These are phyloP conservation scores for Penicillium parvum DNA, from an alignment of 495 filamentous ascomycete genomes.

Conservation along the genomic window DNA sequence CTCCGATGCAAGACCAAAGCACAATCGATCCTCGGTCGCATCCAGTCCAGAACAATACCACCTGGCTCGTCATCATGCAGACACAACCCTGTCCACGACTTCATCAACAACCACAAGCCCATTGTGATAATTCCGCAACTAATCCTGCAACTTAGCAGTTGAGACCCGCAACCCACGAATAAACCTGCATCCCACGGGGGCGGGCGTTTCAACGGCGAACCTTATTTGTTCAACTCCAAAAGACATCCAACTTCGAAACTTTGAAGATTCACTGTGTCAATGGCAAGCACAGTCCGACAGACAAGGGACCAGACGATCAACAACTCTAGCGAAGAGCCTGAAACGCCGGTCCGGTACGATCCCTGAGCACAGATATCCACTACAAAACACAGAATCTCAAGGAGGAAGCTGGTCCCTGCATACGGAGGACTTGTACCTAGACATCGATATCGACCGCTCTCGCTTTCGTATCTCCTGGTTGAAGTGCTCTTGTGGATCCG, in stretches of 20 bases:
- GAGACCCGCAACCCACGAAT: background rate
- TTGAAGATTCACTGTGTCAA: background rate
- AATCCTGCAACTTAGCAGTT: background rate
- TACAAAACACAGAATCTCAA: no score
- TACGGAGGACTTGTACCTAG: no score
- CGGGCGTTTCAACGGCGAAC: background rate
- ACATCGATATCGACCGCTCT: no score
- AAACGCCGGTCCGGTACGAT: background rate
- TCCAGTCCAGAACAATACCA: no score
- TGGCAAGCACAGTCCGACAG: background rate
- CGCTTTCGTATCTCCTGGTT: no score
- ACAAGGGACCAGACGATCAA: background rate
- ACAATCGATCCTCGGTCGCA: no score
- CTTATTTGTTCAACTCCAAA: background rate
- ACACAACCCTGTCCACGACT: background rate
- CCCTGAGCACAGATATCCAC: constrained; percentile 6
- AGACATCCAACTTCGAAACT: background rate
- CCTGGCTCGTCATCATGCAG: no score
- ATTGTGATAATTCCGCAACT: no score
- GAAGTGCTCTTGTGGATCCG: background rate
- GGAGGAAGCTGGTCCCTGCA: background rate
- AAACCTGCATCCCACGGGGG: no score
- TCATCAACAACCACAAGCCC: no score
- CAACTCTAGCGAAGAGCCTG: background rate
- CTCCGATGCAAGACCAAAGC: no score